Percentiles rank a stretch among this genome's conserved stretches.
Conservation (phyloP, 2,329 filamentous ascomycete genomes). For the Cordyceps farinosa region DNA sequence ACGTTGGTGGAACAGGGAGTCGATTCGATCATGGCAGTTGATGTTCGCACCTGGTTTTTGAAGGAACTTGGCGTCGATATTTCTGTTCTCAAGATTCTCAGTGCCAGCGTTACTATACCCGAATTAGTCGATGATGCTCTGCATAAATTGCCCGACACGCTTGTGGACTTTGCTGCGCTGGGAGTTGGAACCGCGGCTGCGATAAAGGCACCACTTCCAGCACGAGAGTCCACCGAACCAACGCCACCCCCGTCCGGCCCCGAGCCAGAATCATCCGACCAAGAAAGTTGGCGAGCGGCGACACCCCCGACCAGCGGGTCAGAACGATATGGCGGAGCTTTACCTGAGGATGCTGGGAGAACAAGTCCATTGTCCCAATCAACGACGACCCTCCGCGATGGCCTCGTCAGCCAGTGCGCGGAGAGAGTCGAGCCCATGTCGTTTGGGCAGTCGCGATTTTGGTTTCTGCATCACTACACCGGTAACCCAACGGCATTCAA, state of each 20-base stretch:
- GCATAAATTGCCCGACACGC: no score
- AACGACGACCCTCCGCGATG: no score
- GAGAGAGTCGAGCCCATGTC: conserved; percentile 30
- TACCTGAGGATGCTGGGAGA: background rate
- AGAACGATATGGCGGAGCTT: no score
- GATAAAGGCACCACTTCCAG: no score
- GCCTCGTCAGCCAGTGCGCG: background rate
- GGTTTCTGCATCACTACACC: background rate
- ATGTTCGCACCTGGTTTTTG: conserved; percentile 47
- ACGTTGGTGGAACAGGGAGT: conserved; percentile 25
- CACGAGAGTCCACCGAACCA: no score
- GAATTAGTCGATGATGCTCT: background rate
- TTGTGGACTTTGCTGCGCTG: no score
- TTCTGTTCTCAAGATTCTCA: conserved; percentile 39
- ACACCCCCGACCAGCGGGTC: no score
- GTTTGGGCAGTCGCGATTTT: conserved; percentile 35
- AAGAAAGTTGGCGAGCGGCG: no score
- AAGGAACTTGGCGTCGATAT: conserved; percentile 42
- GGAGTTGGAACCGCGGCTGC: no score
- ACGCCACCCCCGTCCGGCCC: no score
- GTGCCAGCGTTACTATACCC: background rate
- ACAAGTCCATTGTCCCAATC: no score
- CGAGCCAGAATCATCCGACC: background rate
- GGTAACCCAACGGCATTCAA: conserved; percentile 28
- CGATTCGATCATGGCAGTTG: conserved; percentile 32